A percentile compares a stretch with the other conserved stretches of the same genome.
Conservation (phyloP, 495 filamentous ascomycete species). For the Rhypophila decipiens region DNA sequence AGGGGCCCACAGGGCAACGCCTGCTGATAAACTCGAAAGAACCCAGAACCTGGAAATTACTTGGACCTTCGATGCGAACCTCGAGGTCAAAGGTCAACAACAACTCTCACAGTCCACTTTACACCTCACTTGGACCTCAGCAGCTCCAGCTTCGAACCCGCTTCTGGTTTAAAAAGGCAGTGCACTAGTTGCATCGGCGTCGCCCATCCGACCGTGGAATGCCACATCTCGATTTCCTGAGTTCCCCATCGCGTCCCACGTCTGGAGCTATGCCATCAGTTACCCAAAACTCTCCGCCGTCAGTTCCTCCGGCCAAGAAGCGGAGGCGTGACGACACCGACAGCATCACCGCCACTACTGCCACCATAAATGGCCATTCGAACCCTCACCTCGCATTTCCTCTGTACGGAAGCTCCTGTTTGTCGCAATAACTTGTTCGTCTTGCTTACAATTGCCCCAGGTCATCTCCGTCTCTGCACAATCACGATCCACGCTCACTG, state of each 20-base stretch:
- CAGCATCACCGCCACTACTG: slow-evolving; percentile 17
- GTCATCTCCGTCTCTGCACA: slow-evolving; percentile 6
- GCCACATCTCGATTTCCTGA: not conserved
- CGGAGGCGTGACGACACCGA: slow-evolving; percentile 33
- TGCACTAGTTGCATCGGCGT: too few relatives aligned
- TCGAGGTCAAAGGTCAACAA: too few relatives aligned
- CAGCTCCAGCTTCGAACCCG: too few relatives aligned
- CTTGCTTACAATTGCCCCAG: slow-evolving; percentile 12
- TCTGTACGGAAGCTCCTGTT: slow-evolving; percentile 22
- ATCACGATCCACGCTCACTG: not conserved
- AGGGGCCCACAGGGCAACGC: too few relatives aligned
- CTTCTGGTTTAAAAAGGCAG: too few relatives aligned
- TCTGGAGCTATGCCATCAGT: slow-evolving; percentile 25
- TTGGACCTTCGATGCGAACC: too few relatives aligned
- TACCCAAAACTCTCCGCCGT: slow-evolving; percentile 16
- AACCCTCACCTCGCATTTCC: slow-evolving; percentile 18
- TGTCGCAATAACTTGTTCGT: not conserved
- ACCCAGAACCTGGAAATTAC: too few relatives aligned
- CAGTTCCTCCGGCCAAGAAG: slow-evolving; percentile 29
- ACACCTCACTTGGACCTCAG: too few relatives aligned
- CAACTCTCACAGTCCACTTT: too few relatives aligned
- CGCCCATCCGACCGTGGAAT: not conserved
- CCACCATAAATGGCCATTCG: not conserved
- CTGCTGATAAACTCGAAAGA: too few relatives aligned
- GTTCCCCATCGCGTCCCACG: not conserved